Evolutionary conservation across 495 filamentous ascomycete species (phyloP).

Genomic region (Chaetomidium leptoderma): DNA sequence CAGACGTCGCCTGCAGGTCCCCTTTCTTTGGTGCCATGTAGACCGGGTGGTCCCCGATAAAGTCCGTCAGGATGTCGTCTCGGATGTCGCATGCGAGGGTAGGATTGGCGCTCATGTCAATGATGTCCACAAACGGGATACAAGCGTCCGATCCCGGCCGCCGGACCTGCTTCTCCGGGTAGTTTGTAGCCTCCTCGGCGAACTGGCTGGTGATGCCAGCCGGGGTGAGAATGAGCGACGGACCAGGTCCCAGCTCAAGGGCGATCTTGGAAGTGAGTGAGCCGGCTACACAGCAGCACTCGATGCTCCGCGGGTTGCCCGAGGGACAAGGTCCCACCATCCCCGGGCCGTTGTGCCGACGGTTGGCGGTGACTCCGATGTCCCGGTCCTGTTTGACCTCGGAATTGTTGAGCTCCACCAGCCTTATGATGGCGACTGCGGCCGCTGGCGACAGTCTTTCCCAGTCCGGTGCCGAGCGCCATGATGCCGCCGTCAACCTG

Average conservation of each 20-base stretch:
- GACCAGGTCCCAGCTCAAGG: neutral
- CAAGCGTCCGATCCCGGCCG: neutral
- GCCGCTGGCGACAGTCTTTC: conserved; percentile 7
- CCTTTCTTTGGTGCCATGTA: neutral
- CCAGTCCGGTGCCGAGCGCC: conserved; percentile 8
- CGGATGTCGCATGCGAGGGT: neutral
- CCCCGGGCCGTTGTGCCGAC: neutral
- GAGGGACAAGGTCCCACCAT: neutral
- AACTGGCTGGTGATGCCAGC: neutral
- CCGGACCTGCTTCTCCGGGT: neutral
- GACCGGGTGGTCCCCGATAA: neutral
- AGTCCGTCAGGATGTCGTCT: neutral
- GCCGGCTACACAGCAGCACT: conserved; percentile 14
- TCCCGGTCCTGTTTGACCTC: neutral
- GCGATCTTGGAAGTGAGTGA: conserved; percentile 3
- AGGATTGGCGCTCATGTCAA: neutral
- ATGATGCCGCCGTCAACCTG: conserved; percentile 7
- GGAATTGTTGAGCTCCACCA: neutral
- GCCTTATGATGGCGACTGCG: neutral
- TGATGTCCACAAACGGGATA: neutral
- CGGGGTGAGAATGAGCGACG: neutral
- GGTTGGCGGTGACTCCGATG: neutral
- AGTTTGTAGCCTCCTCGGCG: neutral
- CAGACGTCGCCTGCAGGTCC: neutral
- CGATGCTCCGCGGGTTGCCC: conserved; percentile 5